These are phyloP conservation scores for Mallotus nudiflorus DNA, from an alignment of 345 rosid genomes.

Conservation along the genomic window DNA sequence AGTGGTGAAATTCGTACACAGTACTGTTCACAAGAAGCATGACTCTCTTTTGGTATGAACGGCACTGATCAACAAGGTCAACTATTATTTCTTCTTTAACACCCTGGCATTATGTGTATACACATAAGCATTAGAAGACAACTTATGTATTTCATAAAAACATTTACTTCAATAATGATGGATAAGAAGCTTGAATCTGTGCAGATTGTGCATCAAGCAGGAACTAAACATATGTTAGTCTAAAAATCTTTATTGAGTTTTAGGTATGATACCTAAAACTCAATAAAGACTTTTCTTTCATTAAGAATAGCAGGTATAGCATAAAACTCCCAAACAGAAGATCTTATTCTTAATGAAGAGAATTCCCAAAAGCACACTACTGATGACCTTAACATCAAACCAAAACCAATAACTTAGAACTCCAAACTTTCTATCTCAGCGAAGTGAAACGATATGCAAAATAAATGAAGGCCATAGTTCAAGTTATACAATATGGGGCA, in stretches of 20 bases:
- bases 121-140: not conserved
- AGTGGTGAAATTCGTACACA: conserved; percentile 44
- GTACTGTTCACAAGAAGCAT: conserved; percentile 76
- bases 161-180: not conserved
- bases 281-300: no score
- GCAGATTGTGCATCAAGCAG: not conserved
- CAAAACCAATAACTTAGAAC: not conserved
- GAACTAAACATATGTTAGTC: not conserved
- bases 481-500: not conserved
- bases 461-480: not conserved
- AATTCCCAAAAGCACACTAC: not conserved
- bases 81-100: conserved; percentile 82
- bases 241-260: no score
- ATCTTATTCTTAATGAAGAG: no score
- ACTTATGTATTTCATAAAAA: not conserved
- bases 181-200: not conserved
- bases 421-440: not conserved
- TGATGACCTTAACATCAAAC: not conserved
- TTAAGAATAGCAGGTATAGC: not conserved
- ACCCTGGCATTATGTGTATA: conserved; percentile 48
- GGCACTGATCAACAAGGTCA: conserved; percentile 91
- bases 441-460: not conserved
- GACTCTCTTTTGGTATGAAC: conserved; percentile 77
- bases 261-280: no score
- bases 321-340: not conserved